These are phyloP conservation scores for Neonectria faginata DNA, from an alignment of 2,329 filamentous ascomycete genomes.

Conservation along the genomic window DNA sequence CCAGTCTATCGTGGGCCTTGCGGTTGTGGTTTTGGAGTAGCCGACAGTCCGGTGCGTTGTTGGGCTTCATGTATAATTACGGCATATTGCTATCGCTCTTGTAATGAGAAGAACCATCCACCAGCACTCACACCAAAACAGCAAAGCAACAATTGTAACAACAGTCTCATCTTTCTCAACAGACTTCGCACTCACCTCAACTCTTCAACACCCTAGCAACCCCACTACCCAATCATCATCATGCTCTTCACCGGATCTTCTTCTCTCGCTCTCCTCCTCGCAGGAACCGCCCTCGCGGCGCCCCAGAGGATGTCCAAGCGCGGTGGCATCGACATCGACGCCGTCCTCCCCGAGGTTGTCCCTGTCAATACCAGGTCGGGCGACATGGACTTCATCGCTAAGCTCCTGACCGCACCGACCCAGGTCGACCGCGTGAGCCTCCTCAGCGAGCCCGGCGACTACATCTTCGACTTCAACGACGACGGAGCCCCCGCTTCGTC, in stretches of 20 bases:
- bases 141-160: too few species aligned
- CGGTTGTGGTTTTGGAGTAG: too few species aligned
- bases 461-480: constrained; percentile 57
- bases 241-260: constrained; percentile 12
- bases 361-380: constrained; percentile 46
- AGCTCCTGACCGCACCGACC: constrained; percentile 47
- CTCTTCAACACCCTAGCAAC: too few species aligned
- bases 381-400: constrained; percentile 45
- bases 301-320: constrained; percentile 2
- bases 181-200: too few species aligned
- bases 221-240: too few species aligned
- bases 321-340: constrained; percentile 31
- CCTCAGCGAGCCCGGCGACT: constrained; percentile 52
- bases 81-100: too few species aligned
- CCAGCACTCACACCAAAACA: too few species aligned
- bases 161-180: too few species aligned
- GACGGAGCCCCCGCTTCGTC: constrained; percentile 31
- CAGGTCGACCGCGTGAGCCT: constrained; percentile 49
- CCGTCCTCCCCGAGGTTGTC: constrained; percentile 44
- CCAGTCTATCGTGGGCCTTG: too few species aligned
- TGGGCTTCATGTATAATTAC: too few species aligned
- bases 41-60: too few species aligned
- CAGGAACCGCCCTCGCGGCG: constrained; percentile 14
- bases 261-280: constrained; percentile 3
- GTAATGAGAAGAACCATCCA: too few species aligned